Percentiles rank a stretch among this genome's conserved stretches.
These are phyloP conservation scores for Hansenula sp. DNA, from an alignment of 1,139 yeast genomes.

Conservation along the genomic window DNA sequence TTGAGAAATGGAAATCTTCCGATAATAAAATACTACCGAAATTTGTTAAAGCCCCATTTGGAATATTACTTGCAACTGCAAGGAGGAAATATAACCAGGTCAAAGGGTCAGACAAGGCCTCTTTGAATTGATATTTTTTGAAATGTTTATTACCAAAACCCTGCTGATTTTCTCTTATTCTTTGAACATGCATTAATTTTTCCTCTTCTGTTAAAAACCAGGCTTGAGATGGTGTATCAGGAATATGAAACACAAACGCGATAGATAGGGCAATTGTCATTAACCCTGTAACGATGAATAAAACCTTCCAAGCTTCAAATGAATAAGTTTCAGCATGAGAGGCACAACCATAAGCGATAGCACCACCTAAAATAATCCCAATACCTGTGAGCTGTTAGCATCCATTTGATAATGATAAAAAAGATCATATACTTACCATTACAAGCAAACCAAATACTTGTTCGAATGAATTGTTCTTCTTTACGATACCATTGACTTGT, in stretches of 20 bases:
- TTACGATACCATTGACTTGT: slow-evolving; percentile 52
- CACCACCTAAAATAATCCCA: slow-evolving; percentile 34
- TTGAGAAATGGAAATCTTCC: slow-evolving; percentile 31
- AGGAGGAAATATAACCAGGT: slow-evolving; percentile 39
- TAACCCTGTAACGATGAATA: slow-evolving; percentile 43
- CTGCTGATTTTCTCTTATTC: slow-evolving; percentile 41
- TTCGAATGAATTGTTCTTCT: slow-evolving; percentile 47
- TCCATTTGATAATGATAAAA: no score
- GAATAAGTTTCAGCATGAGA: slow-evolving; percentile 28
- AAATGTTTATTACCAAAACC: slow-evolving; percentile 55
- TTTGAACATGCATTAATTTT: slow-evolving; percentile 44
- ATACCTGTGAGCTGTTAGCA: slow-evolving; percentile 11
- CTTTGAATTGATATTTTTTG: slow-evolving; percentile 48
- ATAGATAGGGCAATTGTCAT: slow-evolving; percentile 45
- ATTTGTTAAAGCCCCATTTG: slow-evolving; percentile 25
- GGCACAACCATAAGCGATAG: slow-evolving; percentile 46
- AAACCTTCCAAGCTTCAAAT: slow-evolving; percentile 42
- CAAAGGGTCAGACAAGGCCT: slow-evolving; percentile 37
- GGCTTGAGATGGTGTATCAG: slow-evolving; percentile 45
- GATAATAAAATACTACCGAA: slow-evolving; percentile 31
- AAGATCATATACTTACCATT: slow-evolving; percentile 25
- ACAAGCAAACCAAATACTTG: slow-evolving; percentile 44
- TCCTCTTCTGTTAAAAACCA: slow-evolving; percentile 49
- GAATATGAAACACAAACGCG: slow-evolving; percentile 39
- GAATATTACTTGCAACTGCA: slow-evolving; percentile 24